Conservation (phyloP, 192 early-diverging fungal species). For the Coemansia aciculifera region DNA sequence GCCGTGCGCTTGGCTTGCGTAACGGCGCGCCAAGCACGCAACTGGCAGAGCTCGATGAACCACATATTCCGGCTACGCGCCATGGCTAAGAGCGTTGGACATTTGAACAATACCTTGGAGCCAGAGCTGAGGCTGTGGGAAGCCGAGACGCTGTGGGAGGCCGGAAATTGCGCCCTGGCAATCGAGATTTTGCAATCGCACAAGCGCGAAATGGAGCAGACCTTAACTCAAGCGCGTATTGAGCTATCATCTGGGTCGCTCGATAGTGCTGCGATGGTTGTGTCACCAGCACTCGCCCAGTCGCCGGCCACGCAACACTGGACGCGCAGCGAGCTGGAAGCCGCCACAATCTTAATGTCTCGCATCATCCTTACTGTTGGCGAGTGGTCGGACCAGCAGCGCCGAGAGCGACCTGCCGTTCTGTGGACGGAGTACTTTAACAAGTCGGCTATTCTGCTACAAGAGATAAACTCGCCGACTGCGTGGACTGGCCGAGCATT, state of each 20-base stretch:
- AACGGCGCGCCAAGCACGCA: constrained; percentile 32
- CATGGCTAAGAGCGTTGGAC: neutral
- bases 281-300: neutral
- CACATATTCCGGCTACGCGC: constrained; percentile 41
- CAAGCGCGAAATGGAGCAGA: constrained; percentile 22
- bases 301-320: constrained; percentile 1
- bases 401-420: constrained; percentile 42
- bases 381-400: constrained; percentile 48
- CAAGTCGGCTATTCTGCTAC: constrained; percentile 36
- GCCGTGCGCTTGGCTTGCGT: constrained; percentile 34
- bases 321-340: constrained; percentile 26
- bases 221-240: constrained; percentile 10
- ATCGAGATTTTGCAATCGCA: constrained; percentile 45
- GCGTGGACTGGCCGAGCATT: constrained; percentile 49
- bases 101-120: constrained; percentile 16
- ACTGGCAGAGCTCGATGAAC: constrained; percentile 50
- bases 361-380: constrained; percentile 41
- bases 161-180: constrained; percentile 35
- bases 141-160: constrained; percentile 52
- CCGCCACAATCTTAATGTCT: constrained; percentile 36
- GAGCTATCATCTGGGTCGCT: neutral
- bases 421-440: constrained; percentile 54
- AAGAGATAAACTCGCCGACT: constrained; percentile 24
- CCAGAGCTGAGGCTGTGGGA: constrained; percentile 50
- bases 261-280: neutral